These are phyloP conservation scores for Mycena filopes DNA, from an alignment of 768 basidiomycete genomes.

Conservation along the genomic window DNA sequence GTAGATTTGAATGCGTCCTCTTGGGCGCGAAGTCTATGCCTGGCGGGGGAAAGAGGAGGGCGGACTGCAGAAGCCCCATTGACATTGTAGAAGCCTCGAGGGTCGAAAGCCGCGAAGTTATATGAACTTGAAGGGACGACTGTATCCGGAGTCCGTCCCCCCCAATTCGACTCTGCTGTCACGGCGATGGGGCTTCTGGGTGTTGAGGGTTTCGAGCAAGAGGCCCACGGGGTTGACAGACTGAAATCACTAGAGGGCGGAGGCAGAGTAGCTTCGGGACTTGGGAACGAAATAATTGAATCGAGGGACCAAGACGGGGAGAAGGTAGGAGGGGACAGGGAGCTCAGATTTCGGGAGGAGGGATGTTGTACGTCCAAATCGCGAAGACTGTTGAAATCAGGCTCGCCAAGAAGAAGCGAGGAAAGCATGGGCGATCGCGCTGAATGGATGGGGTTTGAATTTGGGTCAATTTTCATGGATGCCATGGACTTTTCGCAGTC, in stretches of 20 bases:
- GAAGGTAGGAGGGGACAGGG: conserved; percentile 3
- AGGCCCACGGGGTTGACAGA: conserved; percentile 9
- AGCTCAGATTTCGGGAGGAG: conserved; percentile 20
- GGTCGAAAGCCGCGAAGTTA: neutral
- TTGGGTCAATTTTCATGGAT: conserved; percentile 15
- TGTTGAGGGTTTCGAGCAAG: conserved; percentile 4
- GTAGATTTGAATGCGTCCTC: conserved; percentile 13
- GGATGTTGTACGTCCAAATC: conserved; percentile 24
- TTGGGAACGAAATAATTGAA: conserved; percentile 18
- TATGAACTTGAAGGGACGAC: neutral
- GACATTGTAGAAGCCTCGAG: neutral
- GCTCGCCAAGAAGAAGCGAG: neutral
- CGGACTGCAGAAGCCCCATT: no score
- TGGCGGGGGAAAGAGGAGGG: neutral
- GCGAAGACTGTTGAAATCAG: conserved; percentile 27
- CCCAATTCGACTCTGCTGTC: conserved; percentile 2
- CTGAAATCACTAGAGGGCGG: conserved; percentile 10
- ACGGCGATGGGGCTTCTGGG: conserved; percentile 14
- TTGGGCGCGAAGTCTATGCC: neutral
- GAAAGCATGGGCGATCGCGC: neutral
- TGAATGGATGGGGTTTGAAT: neutral
- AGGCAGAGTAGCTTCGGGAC: neutral
- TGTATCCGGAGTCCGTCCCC: neutral
- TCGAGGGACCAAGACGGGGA: conserved; percentile 26
- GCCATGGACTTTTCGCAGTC: conserved; percentile 28